Conservation (phyloP, 345 rosid species). For the Gossypium sturtianum region DNA sequence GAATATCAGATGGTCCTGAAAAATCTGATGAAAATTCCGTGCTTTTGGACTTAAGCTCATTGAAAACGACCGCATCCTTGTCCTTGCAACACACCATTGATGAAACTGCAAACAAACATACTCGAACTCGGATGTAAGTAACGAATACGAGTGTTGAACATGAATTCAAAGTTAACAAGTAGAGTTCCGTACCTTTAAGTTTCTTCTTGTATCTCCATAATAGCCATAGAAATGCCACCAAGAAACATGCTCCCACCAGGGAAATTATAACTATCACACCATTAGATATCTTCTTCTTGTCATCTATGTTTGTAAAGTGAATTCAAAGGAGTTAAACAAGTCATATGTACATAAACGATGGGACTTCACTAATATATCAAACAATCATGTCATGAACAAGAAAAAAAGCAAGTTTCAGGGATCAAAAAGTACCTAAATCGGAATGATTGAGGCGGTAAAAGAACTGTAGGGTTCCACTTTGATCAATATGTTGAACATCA, state of each 20-base stretch:
- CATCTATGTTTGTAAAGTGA: conserved; percentile 22
- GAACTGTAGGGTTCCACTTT: conserved; percentile 24
- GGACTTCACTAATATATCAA: not conserved
- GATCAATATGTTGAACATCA: conserved; percentile 38
- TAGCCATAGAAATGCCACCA: conserved; percentile 31
- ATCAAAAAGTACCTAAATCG: conserved; percentile 39
- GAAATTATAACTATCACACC: conserved; percentile 31
- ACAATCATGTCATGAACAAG: not conserved
- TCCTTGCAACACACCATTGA: conserved; percentile 24
- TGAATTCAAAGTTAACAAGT: not conserved
- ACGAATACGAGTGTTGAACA: not conserved
- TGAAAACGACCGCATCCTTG: conserved; percentile 22
- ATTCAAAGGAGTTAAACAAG: not conserved
- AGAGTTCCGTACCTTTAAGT: conserved; percentile 29
- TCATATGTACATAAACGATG: not conserved
- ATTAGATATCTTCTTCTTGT: conserved; percentile 27
- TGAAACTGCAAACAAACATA: conserved; percentile 25
- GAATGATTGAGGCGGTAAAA: conserved; percentile 53
- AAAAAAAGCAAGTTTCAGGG: not conserved
- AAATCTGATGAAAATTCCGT: conserved; percentile 37
- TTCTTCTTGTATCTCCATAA: conserved; percentile 39
- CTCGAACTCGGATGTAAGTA: not conserved
- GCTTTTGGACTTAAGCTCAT: conserved; percentile 18
- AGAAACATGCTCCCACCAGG: conserved; percentile 32
- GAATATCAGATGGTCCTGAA: conserved; percentile 35